Percentiles rank a stretch among this genome's conserved stretches.
Conservation (phyloP, 2,329 filamentous ascomycete species). For the Botryotinia narcissicola region DNA sequence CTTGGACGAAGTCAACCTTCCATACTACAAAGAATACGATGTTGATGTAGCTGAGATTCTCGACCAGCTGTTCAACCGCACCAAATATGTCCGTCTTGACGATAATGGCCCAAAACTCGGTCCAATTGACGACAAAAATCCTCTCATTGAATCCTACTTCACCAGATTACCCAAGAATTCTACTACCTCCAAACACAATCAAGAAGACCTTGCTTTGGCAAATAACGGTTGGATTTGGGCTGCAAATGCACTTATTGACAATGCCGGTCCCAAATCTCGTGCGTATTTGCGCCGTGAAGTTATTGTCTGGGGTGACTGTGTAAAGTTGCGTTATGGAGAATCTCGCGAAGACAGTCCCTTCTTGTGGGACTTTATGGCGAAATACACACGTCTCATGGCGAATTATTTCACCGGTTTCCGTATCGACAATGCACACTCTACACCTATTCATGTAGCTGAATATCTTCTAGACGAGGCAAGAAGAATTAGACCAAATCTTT, state of each 20-base stretch:
- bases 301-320: slow-evolving; percentile 97
- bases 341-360: slow-evolving; percentile 83
- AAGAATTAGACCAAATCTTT: slow-evolving; percentile 79
- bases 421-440: slow-evolving; percentile 98
- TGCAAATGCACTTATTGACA: slow-evolving; percentile 89
- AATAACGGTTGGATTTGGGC: slow-evolving; percentile 99
- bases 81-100: slow-evolving; percentile 93
- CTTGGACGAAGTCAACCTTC: slow-evolving; percentile 80
- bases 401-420: slow-evolving; percentile 94
- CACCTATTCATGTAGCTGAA: slow-evolving; percentile 89
- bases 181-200: slow-evolving; percentile 71
- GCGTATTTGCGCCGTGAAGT: slow-evolving; percentile 96
- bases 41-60: slow-evolving; percentile 77
- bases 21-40: slow-evolving; percentile 91
- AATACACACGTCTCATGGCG: slow-evolving; percentile 87
- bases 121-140: slow-evolving; percentile 70
- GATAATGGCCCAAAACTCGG: slow-evolving; percentile 86
- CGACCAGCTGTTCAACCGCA: slow-evolving; percentile 88
- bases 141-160: slow-evolving; percentile 92
- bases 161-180: slow-evolving; percentile 81
- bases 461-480: slow-evolving; percentile 94
- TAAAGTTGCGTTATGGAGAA: slow-evolving; percentile 88
- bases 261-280: slow-evolving; percentile 82
- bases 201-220: slow-evolving; percentile 74
- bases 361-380: slow-evolving; percentile 93